phyloP scores from a whole-genome alignment of 257 asterid genomes.

The Gentiana dahurica region DNA sequence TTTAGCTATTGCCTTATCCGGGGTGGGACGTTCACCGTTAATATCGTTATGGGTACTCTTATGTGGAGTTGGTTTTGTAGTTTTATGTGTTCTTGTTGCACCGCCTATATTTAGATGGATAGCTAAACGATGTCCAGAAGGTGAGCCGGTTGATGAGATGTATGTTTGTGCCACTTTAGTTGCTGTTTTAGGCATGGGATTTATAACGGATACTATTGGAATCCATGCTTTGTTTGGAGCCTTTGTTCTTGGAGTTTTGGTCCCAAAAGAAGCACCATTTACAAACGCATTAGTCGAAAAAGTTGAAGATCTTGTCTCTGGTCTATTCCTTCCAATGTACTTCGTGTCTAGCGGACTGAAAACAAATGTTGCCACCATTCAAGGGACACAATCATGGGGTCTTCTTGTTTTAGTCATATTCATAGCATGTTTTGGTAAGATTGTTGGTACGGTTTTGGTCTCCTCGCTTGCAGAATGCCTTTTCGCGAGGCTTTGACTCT shows the following conservation, averaged over 20 bases:
- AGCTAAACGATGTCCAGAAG: conserved; percentile 19
- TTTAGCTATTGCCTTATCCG: conserved; percentile 20
- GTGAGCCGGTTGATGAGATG: conserved; percentile 24
- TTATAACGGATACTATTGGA: conserved; percentile 24
- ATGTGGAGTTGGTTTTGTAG: conserved; percentile 17
- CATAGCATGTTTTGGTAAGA: conserved; percentile 36
- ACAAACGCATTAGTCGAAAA: conserved; percentile 28
- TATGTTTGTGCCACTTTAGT: conserved; percentile 19
- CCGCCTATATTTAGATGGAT: conserved; percentile 26
- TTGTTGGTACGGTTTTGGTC: conserved; percentile 28
- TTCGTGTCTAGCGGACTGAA: conserved; percentile 39
- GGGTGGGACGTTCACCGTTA: conserved; percentile 17
- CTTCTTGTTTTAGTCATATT: conserved; percentile 30
- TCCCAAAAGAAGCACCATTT: conserved; percentile 31
- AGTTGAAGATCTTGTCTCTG: conserved; percentile 38
- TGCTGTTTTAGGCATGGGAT: conserved; percentile 18
- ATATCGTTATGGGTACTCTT: conserved; percentile 25
- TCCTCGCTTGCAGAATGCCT: conserved; percentile 23
- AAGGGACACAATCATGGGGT: conserved; percentile 40
- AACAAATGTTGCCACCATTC: conserved; percentile 29
- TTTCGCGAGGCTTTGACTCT: conserved; percentile 22
- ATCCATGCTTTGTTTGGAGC: conserved; percentile 29
- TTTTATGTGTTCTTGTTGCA: conserved; percentile 7
- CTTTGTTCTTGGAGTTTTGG: conserved; percentile 23
- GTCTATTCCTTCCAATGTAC: conserved; percentile 34